These are phyloP conservation scores for Saccharomyces paradoxus DNA, from an alignment of 805 yeast genomes.

Conservation along the genomic window DNA sequence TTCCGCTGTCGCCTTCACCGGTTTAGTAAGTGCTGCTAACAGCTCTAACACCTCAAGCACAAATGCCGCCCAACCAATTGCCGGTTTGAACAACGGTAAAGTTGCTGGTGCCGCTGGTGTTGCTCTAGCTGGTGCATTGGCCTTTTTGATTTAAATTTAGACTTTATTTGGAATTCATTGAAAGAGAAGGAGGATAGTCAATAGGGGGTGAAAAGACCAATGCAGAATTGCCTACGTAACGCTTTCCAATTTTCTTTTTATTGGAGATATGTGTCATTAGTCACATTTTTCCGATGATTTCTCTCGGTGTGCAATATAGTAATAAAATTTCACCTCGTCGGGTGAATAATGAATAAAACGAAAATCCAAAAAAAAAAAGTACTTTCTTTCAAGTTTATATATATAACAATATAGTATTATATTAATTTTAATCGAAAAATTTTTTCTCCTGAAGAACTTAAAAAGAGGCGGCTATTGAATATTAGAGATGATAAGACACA, in stretches of 20 bases:
- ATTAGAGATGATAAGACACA: not conserved
- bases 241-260: not conserved
- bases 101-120: conserved; percentile 22
- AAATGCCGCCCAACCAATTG: conserved; percentile 13
- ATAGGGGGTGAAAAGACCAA: no score
- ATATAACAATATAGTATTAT: not conserved
- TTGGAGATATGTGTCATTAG: not conserved
- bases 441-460: not conserved
- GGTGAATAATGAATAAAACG: not conserved
- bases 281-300: not conserved
- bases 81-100: conserved; percentile 13
- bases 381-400: not conserved
- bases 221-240: no score
- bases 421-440: not conserved
- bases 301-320: not conserved
- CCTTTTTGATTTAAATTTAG: conserved; percentile 15
- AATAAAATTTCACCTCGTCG: not conserved
- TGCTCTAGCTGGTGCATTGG: conserved; percentile 26
- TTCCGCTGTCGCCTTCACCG: conserved; percentile 17
- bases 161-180: not conserved
- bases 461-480: not conserved
- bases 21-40: conserved; percentile 13
- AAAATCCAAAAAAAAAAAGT: not conserved
- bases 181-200: not conserved
- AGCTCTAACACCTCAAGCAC: conserved; percentile 7